Evolutionary conservation across 352 stramenopile species (phyloP).

Genomic region (Globisporangium ultimum): DNA sequence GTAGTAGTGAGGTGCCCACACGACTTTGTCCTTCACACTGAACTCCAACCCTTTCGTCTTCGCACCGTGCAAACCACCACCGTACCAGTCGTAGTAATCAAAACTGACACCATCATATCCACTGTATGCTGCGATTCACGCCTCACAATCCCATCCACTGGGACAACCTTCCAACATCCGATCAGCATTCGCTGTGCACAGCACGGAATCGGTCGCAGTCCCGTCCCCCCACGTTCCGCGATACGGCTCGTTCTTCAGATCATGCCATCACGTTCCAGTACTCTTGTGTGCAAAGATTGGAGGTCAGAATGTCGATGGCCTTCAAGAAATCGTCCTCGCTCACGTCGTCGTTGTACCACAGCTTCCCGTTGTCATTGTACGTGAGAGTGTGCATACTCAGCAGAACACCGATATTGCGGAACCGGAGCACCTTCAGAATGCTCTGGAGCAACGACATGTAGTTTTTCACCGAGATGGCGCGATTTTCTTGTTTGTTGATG

Average conservation of each 20-base stretch:
- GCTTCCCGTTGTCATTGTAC: constrained; percentile 28
- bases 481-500: constrained; percentile 58
- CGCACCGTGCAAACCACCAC: constrained; percentile 28
- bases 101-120: constrained; percentile 23
- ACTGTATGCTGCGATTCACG: constrained; percentile 23
- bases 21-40: constrained; percentile 22
- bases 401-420: constrained; percentile 55
- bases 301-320: constrained; percentile 29
- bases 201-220: constrained; percentile 21
- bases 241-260: constrained; percentile 40
- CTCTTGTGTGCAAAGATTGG: constrained; percentile 22
- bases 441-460: constrained; percentile 50
- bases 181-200: constrained; percentile 23
- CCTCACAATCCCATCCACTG: constrained; percentile 38
- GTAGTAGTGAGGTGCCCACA: constrained; percentile 40
- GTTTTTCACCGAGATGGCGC: constrained; percentile 48
- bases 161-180: constrained; percentile 32
- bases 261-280: constrained; percentile 45
- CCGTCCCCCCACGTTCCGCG: constrained; percentile 30
- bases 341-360: constrained; percentile 42
- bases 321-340: constrained; percentile 25
- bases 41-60: constrained; percentile 21
- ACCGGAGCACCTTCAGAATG: constrained; percentile 49
- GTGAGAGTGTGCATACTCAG: constrained; percentile 63
- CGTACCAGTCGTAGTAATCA: constrained; percentile 39